Percentiles rank a stretch among this genome's conserved stretches.
phyloP scores from a whole-genome alignment of 352 stramenopile genomes.

The Pythium vanterpoolii region DNA sequence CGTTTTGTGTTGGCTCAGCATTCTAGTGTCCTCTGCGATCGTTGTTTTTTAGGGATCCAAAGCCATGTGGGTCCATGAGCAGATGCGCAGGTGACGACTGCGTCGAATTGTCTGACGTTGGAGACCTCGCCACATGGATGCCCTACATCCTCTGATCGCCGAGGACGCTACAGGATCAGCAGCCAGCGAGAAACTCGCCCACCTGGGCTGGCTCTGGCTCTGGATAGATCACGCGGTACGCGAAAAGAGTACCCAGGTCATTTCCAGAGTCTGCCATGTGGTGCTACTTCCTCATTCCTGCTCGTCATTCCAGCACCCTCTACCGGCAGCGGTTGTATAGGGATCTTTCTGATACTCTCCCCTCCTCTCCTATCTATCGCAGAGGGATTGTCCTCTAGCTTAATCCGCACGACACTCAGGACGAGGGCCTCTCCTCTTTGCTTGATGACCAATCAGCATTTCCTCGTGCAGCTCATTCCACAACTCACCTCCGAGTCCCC shows the following conservation, averaged over 20 bases:
- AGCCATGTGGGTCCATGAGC: neutral
- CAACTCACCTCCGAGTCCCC: constrained; percentile 7
- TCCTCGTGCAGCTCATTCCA: neutral
- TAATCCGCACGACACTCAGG: neutral
- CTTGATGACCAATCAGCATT: neutral
- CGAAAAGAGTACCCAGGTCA: too few relatives aligned
- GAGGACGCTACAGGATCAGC: too few relatives aligned
- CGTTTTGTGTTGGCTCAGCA: neutral
- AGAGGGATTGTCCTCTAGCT: neutral
- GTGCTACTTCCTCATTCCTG: too few relatives aligned
- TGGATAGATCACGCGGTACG: too few relatives aligned
- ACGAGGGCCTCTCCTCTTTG: neutral
- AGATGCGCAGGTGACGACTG: neutral
- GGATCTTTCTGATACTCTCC: neutral
- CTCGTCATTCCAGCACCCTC: too few relatives aligned
- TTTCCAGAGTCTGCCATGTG: too few relatives aligned
- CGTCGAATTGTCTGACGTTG: too few relatives aligned
- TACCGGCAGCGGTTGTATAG: neutral
- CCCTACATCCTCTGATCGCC: too few relatives aligned
- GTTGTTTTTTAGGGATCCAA: neutral
- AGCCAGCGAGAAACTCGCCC: too few relatives aligned
- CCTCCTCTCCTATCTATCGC: neutral
- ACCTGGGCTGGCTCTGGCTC: too few relatives aligned
- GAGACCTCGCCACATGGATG: neutral
- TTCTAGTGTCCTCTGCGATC: neutral